Conservation (phyloP, 2,329 filamentous ascomycete genomes). For the Esteya vermicola region DNA sequence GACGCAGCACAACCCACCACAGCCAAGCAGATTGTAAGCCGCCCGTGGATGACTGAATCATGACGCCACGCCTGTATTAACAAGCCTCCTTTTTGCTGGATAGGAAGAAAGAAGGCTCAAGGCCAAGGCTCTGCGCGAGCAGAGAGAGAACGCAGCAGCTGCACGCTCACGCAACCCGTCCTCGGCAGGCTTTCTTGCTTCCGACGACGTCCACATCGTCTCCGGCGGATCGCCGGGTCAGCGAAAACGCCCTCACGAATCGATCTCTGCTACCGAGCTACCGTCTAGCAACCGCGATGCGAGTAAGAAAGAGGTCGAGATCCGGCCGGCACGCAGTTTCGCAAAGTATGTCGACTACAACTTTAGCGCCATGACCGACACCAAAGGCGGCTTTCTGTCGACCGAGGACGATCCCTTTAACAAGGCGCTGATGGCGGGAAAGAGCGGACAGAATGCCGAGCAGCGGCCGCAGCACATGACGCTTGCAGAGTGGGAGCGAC, state of each 20-base stretch:
- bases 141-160: constrained; percentile 50
- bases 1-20: neutral
- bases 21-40: constrained; percentile 1
- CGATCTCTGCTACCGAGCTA: constrained; percentile 39
- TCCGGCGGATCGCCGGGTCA: constrained; percentile 10
- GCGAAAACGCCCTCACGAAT: constrained; percentile 56
- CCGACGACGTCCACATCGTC: constrained; percentile 44
- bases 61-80: no score
- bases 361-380: constrained; percentile 95
- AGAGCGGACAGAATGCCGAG: constrained; percentile 13
- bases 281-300: constrained; percentile 51
- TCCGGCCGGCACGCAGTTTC: constrained; percentile 75
- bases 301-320: constrained; percentile 32
- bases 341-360: constrained; percentile 95
- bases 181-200: constrained; percentile 54
- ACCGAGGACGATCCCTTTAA: constrained; percentile 85
- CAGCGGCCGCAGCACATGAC: constrained; percentile 80
- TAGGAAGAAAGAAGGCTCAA: constrained; percentile 79
- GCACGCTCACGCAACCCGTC: constrained; percentile 31
- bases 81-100: neutral
- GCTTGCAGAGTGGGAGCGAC: constrained; percentile 76
- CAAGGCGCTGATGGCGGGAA: constrained; percentile 48
- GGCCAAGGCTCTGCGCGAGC: constrained; percentile 73
- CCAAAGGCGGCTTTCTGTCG: constrained; percentile 90
- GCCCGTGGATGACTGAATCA: neutral